Conservation (phyloP, 495 filamentous ascomycete species). For the Penicillium bovifimosum region DNA sequence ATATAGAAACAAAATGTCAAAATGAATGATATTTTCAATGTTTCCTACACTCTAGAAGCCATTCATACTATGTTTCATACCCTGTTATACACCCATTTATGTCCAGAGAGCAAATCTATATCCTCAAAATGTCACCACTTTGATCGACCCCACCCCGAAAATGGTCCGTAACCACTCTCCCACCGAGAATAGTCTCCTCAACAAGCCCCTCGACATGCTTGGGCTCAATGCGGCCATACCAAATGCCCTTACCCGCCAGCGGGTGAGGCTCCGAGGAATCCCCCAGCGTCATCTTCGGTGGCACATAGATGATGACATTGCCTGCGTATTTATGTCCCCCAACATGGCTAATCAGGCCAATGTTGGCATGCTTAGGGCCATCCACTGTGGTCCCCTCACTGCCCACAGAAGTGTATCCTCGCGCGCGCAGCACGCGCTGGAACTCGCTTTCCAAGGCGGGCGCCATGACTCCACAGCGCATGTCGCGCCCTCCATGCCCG, state of each 20-base stretch:
- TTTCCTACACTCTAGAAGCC: neutral
- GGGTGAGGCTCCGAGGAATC: constrained; percentile 32
- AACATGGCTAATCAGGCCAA: constrained; percentile 81
- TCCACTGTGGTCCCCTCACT: constrained; percentile 21
- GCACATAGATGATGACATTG: constrained; percentile 88
- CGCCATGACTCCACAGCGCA: constrained; percentile 73
- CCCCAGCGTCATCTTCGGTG: constrained; percentile 44
- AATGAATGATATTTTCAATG: too few species aligned
- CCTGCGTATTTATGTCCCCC: constrained; percentile 92
- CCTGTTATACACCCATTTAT: neutral
- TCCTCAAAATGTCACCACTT: constrained; percentile 34
- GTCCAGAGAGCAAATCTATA: constrained; percentile 15
- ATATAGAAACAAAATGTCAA: too few species aligned
- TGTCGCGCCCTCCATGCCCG: constrained; percentile 73
- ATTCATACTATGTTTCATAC: constrained; percentile 4
- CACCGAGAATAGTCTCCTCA: constrained; percentile 67
- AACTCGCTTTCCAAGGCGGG: constrained; percentile 69
- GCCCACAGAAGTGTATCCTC: constrained; percentile 24
- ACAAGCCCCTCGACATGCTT: constrained; percentile 83
- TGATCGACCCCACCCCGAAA: constrained; percentile 50
- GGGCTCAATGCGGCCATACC: constrained; percentile 89
- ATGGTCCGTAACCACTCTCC: constrained; percentile 68
- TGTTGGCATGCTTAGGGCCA: constrained; percentile 41
- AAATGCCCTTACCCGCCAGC: constrained; percentile 77
- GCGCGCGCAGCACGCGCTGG: constrained; percentile 37